Conservation (phyloP, 2,329 filamentous ascomycete genomes). For the Eurotiales sp. region DNA sequence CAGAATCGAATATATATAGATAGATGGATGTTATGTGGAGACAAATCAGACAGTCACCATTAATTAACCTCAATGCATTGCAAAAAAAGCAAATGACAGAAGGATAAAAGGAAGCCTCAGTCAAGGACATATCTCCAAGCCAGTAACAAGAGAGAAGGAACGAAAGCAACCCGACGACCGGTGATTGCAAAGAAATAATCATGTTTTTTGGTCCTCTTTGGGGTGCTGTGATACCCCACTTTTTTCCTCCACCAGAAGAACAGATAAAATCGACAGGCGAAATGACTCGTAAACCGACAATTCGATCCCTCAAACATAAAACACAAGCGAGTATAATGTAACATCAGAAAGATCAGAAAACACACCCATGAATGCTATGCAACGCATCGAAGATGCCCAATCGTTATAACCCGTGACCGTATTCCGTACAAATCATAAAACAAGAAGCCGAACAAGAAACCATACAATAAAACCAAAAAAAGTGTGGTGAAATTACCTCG, state of each 20-base stretch:
- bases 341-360: constrained; percentile 2
- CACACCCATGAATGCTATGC: constrained; percentile 12
- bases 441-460: constrained; percentile 45
- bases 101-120: background rate
- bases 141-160: too few species aligned
- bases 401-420: constrained; percentile 3
- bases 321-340: constrained; percentile 6
- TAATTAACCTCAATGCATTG: background rate
- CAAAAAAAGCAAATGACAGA: background rate
- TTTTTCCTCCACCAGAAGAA: background rate
- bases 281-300: background rate
- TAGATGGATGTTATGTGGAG: background rate
- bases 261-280: too few species aligned
- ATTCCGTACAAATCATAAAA: constrained; percentile 40
- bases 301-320: background rate
- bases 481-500: constrained; percentile 13
- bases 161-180: too few species aligned
- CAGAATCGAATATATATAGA: background rate
- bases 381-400: constrained; percentile 6
- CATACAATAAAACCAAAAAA: constrained; percentile 10
- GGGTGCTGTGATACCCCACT: background rate
- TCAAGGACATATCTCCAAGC: too few species aligned
- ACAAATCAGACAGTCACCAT: background rate
- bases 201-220: background rate
- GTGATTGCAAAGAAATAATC: too few species aligned